phyloP scores from a whole-genome alignment of 2,329 filamentous ascomycete genomes.

The Chaetomiaceae sp. region DNA sequence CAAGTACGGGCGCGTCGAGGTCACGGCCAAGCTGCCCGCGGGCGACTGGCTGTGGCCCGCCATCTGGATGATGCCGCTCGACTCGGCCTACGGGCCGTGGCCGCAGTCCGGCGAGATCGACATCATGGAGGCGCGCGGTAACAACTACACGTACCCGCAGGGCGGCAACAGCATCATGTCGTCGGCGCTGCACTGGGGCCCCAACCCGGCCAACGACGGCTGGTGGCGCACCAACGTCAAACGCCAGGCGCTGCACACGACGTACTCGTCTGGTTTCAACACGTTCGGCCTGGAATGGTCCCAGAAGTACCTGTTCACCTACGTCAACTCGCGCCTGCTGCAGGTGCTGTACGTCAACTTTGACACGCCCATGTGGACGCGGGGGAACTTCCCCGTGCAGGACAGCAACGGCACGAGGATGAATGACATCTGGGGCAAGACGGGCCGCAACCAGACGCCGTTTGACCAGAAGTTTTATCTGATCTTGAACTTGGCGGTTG shows the following conservation, averaged over 20 bases:
- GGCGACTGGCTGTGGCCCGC: constrained; percentile 90
- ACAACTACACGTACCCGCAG: constrained; percentile 70
- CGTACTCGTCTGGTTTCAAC: constrained; percentile 65
- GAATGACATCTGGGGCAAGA: constrained; percentile 59
- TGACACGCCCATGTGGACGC: constrained; percentile 61
- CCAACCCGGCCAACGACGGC: constrained; percentile 64
- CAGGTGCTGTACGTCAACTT: constrained; percentile 80
- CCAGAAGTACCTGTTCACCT: constrained; percentile 83
- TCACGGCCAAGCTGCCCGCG: constrained; percentile 67
- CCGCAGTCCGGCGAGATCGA: constrained; percentile 80
- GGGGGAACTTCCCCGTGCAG: constrained; percentile 62
- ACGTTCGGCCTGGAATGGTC: constrained; percentile 83
- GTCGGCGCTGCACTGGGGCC: constrained; percentile 79
- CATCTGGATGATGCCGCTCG: constrained; percentile 83
- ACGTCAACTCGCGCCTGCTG: constrained; percentile 73
- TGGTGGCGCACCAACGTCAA: constrained; percentile 85
- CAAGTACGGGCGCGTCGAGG: constrained; percentile 77
- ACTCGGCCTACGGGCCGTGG: constrained; percentile 71
- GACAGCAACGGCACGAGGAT: constrained; percentile 63
- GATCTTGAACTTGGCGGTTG: constrained; percentile 71
- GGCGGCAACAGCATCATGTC: constrained; percentile 79
- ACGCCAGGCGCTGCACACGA: constrained; percentile 67
- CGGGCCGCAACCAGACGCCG: constrained; percentile 58
- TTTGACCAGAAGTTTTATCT: constrained; percentile 76
- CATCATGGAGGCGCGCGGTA: constrained; percentile 74